Percentiles rank a stretch among this genome's conserved stretches.
These are phyloP conservation scores for Rhizopus arrhizus DNA, from an alignment of 371 early-diverging fungal species.

Conservation along the genomic window DNA sequence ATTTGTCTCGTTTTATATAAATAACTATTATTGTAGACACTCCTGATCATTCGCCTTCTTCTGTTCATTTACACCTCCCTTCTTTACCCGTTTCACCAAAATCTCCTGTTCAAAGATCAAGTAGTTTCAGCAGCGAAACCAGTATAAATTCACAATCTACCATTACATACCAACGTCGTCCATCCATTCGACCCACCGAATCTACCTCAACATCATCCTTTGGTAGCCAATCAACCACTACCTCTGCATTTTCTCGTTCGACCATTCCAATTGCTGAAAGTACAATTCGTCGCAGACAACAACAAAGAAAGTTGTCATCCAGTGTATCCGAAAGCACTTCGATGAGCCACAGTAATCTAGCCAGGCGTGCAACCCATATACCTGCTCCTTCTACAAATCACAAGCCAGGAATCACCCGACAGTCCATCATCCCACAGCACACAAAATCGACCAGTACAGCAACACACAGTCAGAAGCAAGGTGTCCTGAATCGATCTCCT, in stretches of 20 bases:
- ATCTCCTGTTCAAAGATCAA: slow-evolving; percentile 16
- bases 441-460: slow-evolving; percentile 21
- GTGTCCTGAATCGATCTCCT: not conserved
- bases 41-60: not conserved
- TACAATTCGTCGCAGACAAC: slow-evolving; percentile 1
- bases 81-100: slow-evolving; percentile 7
- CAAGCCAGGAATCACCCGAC: not conserved
- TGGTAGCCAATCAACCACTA: slow-evolving; percentile 20
- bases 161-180: slow-evolving; percentile 8
- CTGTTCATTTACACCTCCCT: not conserved
- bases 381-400: slow-evolving; percentile 7
- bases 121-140: slow-evolving; percentile 28
- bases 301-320: not conserved
- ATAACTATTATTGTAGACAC: not conserved
- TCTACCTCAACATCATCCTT: slow-evolving; percentile 27
- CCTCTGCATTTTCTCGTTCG: slow-evolving; percentile 8
- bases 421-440: slow-evolving; percentile 3
- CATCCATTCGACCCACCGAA: slow-evolving; percentile 11
- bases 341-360: slow-evolving; percentile 1
- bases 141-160: slow-evolving; percentile 25
- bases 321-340: slow-evolving; percentile 11
- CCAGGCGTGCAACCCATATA: slow-evolving; percentile 22
- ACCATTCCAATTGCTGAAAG: not conserved
- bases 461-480: not conserved
- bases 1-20: not conserved